phyloP scores from a whole-genome alignment of 768 basidiomycete genomes.

The Lactarius deliciosus region DNA sequence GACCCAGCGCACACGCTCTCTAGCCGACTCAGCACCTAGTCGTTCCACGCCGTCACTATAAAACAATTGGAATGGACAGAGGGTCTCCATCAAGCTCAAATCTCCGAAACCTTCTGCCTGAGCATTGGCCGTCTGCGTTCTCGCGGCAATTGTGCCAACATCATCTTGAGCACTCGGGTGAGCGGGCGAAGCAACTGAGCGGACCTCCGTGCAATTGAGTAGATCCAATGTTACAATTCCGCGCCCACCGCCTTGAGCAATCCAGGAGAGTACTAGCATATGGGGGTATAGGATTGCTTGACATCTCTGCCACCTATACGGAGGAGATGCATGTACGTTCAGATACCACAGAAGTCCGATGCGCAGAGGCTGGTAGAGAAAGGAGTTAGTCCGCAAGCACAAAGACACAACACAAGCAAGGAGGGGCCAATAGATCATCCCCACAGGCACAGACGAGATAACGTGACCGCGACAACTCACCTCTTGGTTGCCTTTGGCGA shows the following conservation, averaged over 20 bases:
- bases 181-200: conserved; percentile 75
- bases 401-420: conserved; percentile 11
- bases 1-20: conserved; percentile 89
- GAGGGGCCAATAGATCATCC: conserved; percentile 10
- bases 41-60: conserved; percentile 90
- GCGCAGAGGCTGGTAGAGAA: conserved; percentile 66
- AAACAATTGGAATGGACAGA: conserved; percentile 89
- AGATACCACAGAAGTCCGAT: conserved; percentile 89
- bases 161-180: conserved; percentile 83
- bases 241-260: conserved; percentile 76
- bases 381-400: conserved; percentile 22
- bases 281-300: conserved; percentile 83
- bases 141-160: conserved; percentile 82
- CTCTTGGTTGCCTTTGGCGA: conserved; percentile 44
- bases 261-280: conserved; percentile 84
- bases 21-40: conserved; percentile 82
- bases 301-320: conserved; percentile 78
- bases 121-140: conserved; percentile 51
- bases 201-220: conserved; percentile 82
- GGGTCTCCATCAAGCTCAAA: conserved; percentile 57
- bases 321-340: conserved; percentile 82
- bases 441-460: neutral
- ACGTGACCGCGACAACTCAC: conserved; percentile 36
- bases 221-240: conserved; percentile 87
- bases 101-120: conserved; percentile 41